A percentile compares a stretch with the other conserved stretches of the same genome.
phyloP scores from a whole-genome alignment of 177 flowering plant species.

The Vitis hybrid region DNA sequence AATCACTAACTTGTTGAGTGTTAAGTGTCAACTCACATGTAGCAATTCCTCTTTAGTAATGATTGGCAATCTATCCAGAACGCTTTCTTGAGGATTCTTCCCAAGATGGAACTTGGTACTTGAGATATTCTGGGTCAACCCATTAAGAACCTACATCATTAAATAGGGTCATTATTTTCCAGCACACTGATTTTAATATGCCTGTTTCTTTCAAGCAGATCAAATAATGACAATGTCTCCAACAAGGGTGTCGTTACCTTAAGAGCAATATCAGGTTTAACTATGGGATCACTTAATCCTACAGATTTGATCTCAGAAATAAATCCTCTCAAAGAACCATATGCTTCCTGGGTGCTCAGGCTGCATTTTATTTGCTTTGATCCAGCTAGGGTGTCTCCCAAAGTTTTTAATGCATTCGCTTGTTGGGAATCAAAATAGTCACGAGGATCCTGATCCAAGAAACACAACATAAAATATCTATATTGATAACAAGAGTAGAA shows the following conservation, averaged over 20 bases:
- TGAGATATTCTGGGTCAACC: constrained; percentile 78
- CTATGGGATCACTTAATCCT: constrained; percentile 68
- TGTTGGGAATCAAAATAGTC: constrained; percentile 98
- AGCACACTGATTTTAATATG: too few species aligned
- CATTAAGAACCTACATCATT: constrained; percentile 62
- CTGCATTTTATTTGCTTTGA: constrained; percentile 40
- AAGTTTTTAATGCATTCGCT: constrained; percentile 70
- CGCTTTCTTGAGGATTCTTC: constrained; percentile 69
- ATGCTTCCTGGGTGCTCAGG: constrained; percentile 66
- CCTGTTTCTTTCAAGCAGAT: not conserved
- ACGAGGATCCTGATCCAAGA: constrained; percentile 76
- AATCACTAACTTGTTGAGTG: not conserved
- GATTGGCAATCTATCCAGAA: constrained; percentile 73
- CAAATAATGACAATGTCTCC: not conserved
- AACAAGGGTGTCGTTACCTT: constrained; percentile 43
- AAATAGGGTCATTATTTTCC: not conserved
- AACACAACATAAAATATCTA: not conserved
- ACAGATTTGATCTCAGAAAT: constrained; percentile 49
- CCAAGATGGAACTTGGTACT: constrained; percentile 69
- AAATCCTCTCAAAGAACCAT: constrained; percentile 53
- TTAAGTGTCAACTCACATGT: constrained; percentile 54
- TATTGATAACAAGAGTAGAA: not conserved
- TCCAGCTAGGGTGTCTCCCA: constrained; percentile 52
- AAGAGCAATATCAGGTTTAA: constrained; percentile 65
- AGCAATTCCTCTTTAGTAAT: constrained; percentile 73